A percentile compares a stretch with the other conserved stretches of the same genome.
Evolutionary conservation across 2,329 filamentous ascomycete species (phyloP).

Genomic region (Alternaria sp.): DNA sequence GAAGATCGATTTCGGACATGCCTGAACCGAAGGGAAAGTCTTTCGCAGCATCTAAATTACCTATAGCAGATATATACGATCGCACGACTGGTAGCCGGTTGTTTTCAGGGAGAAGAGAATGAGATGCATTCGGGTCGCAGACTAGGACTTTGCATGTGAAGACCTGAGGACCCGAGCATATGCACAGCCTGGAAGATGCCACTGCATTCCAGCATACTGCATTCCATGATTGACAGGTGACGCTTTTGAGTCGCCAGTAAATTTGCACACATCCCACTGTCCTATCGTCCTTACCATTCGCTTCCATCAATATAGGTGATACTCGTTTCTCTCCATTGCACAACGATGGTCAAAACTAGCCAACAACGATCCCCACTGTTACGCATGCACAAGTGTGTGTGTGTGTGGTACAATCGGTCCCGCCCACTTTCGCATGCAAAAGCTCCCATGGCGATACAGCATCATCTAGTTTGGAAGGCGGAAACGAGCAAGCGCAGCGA

Average conservation of each 20-base stretch:
- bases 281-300: background rate
- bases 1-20: background rate
- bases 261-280: background rate
- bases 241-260: conserved; percentile 5
- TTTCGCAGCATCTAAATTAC: background rate
- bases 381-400: background rate
- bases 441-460: background rate
- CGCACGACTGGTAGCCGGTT: background rate
- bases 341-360: background rate
- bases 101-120: background rate
- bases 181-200: background rate
- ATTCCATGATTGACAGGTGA: conserved; percentile 4
- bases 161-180: background rate
- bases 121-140: background rate
- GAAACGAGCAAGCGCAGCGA: background rate
- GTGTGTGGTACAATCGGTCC: background rate
- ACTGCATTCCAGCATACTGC: background rate
- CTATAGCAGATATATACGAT: background rate
- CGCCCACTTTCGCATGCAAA: conserved; percentile 3
- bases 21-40: background rate
- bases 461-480: background rate
- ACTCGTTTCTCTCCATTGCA: background rate
- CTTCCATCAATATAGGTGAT: background rate
- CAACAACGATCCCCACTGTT: background rate
- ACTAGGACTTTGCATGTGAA: background rate